These are phyloP conservation scores for Tetraselmis chui DNA, from an alignment of 139 green algal genomes.

Conservation along the genomic window DNA sequence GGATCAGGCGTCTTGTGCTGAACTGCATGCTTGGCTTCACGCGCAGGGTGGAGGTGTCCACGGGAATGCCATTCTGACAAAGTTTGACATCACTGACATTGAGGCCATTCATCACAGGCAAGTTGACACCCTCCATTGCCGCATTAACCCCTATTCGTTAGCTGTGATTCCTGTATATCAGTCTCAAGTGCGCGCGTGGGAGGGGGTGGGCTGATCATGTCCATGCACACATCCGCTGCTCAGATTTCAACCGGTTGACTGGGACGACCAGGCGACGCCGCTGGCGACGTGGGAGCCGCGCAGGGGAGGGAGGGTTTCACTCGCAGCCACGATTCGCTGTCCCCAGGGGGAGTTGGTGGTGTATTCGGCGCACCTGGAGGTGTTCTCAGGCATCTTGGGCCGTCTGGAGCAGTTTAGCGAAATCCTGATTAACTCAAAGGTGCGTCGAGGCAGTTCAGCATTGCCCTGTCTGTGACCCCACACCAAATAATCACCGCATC, in stretches of 20 bases:
- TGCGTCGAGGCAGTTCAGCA: too few species aligned
- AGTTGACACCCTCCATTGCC: neutral
- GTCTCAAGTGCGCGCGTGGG: too few species aligned
- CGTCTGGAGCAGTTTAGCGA: conserved; percentile 73
- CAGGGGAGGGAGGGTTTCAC: conserved; percentile 43
- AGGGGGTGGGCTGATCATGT: too few species aligned
- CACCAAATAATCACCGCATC: too few species aligned
- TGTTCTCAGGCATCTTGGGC: conserved; percentile 78
- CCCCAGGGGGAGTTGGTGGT: conserved; percentile 52
- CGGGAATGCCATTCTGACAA: conserved; percentile 75
- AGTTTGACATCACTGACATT: conserved; percentile 43
- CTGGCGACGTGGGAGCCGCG: conserved; percentile 49
- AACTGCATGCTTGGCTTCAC: neutral
- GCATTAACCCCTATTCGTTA: too few species aligned
- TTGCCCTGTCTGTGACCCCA: too few species aligned
- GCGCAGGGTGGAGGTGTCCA: conserved; percentile 76
- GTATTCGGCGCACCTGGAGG: conserved; percentile 80
- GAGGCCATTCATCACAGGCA: neutral
- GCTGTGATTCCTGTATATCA: too few species aligned
- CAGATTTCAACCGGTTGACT: conserved; percentile 55
- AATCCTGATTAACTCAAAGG: conserved; percentile 51
- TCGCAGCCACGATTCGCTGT: conserved; percentile 48
- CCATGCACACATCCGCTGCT: too few species aligned
- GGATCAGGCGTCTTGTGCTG: too few species aligned
- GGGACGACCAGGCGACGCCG: conserved; percentile 42